Evolutionary conservation across 345 rosid genomes (phyloP).

Genomic region (Euclidium syriacum): DNA sequence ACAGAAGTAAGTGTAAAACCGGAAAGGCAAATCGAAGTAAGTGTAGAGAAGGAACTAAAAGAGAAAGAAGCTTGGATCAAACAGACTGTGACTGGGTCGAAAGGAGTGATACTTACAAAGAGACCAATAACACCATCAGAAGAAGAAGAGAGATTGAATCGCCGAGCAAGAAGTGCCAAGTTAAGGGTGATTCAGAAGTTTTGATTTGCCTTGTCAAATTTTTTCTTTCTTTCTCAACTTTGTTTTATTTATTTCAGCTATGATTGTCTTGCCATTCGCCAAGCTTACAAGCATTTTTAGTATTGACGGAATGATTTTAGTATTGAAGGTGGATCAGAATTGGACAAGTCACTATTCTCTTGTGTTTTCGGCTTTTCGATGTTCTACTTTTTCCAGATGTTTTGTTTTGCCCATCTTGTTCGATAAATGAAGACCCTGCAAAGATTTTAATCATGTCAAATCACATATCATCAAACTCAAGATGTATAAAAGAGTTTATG

Average conservation of each 20-base stretch:
- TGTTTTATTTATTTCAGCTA: neutral
- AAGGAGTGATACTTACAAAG: slow-evolving; percentile 74
- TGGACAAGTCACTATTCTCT: too few species aligned
- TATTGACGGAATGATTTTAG: too few species aligned
- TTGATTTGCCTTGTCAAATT: neutral
- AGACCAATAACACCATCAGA: slow-evolving; percentile 88
- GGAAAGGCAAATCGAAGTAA: slow-evolving; percentile 17
- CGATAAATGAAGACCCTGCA: too few species aligned
- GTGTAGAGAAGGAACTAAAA: slow-evolving; percentile 11
- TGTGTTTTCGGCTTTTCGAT: too few species aligned
- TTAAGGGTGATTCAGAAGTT: slow-evolving; percentile 75
- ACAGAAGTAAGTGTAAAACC: slow-evolving; percentile 15
- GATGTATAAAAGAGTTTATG: too few species aligned
- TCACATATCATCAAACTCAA: too few species aligned
- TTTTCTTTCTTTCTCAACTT: neutral
- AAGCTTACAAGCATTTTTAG: too few species aligned
- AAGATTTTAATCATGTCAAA: too few species aligned
- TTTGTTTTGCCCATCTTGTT: too few species aligned
- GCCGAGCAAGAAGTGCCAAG: slow-evolving; percentile 81
- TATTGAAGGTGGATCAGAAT: too few species aligned
- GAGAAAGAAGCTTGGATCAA: slow-evolving; percentile 56
- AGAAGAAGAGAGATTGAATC: slow-evolving; percentile 71
- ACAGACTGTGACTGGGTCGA: slow-evolving; percentile 48
- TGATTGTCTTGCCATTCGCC: neutral
- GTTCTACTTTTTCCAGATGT: too few species aligned